These are phyloP conservation scores for Arctium minus DNA, from an alignment of 129 eudicot species.

Conservation along the genomic window DNA sequence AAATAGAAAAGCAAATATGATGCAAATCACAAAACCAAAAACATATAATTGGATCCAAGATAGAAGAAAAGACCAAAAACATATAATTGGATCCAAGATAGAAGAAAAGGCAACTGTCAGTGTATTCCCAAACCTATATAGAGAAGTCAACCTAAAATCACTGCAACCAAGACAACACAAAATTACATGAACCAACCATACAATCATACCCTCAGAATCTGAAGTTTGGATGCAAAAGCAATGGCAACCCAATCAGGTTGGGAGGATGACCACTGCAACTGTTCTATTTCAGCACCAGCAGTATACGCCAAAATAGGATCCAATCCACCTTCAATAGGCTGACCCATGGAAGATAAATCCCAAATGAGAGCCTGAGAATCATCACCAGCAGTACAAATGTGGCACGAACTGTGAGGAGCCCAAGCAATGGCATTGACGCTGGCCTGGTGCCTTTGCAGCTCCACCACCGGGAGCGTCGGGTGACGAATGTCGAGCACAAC, in stretches of 20 bases:
- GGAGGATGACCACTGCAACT: slow-evolving; percentile 92
- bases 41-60: not conserved
- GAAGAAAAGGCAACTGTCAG: slow-evolving; percentile 18
- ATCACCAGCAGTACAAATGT: slow-evolving; percentile 94
- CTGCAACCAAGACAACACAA: slow-evolving; percentile 14
- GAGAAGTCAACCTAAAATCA: slow-evolving; percentile 21
- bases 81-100: not conserved
- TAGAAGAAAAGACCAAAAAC: slow-evolving; percentile 1
- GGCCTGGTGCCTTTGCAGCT: slow-evolving; percentile 86
- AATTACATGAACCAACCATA: not conserved
- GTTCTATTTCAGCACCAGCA: slow-evolving; percentile 95
- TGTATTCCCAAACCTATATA: slow-evolving; percentile 19
- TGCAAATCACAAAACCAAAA: slow-evolving; percentile 8
- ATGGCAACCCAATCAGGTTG: slow-evolving; percentile 99
- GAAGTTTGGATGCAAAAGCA: slow-evolving; percentile 89
- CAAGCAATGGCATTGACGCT: slow-evolving; percentile 91
- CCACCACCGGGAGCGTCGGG: slow-evolving; percentile 88
- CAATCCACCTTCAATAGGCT: slow-evolving; percentile 92
- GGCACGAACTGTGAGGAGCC: slow-evolving; percentile 96
- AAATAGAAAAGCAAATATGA: slow-evolving; percentile 3
- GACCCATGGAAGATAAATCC: slow-evolving; percentile 97
- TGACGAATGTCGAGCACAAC: slow-evolving; percentile 91
- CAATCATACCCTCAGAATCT: slow-evolving; percentile 92
- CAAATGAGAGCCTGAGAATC: slow-evolving; percentile 93
- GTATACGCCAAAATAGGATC: slow-evolving; percentile 93